Evolutionary conservation across 2,329 filamentous ascomycete genomes (phyloP), one percentile per base, ranked within the genome.

Genomic region (Epichloe uncinata): DNA sequence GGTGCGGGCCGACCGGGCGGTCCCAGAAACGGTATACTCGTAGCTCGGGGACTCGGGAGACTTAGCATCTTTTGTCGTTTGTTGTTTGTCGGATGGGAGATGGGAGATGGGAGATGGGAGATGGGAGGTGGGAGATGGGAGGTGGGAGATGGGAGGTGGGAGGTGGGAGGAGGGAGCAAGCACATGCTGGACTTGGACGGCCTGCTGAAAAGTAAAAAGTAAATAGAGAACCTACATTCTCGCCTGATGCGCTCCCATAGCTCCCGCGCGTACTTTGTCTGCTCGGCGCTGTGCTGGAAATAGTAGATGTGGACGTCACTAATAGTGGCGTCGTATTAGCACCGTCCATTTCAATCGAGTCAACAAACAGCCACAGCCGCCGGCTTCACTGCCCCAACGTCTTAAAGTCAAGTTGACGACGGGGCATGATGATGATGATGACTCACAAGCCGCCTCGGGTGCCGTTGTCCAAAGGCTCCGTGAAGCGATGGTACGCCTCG

Each of bases 291-390:
- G 42, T 70, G 73, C 60, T 82, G 78, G 55, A 82, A 78, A 65
- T 88, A 87, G 68, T 95, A 95, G 58, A 95, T 82, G 65, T 95
- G 89, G 15, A 94, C 68, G 62, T 95, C 89, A 56, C 77, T 81
- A 9, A 30, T 30, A 36, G 13, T 26, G 2, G 22, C 41, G 49
- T 3, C 41, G 48, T 3, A 16, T 16, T 16, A 15, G n/a, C 16
- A 3, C 16, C n/a, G 18, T 35, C 45, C 15, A 38, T 37, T 26
- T 37, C 11, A 7, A 15, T 22, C 12, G 16, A 42, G 30, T 22
- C 43, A 37, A 26, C 8, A n/a, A 12, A 8, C 20, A 5, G 8
- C 15, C 42, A 16, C 16, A 22, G 8, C 15, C 42, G 41, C 18
- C 3, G 26, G 26, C 8, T 30, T 30, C 8, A 3, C 26, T 30